Conservation (phyloP, 441 rosid species). For the Euphorbia neoarborescens region DNA sequence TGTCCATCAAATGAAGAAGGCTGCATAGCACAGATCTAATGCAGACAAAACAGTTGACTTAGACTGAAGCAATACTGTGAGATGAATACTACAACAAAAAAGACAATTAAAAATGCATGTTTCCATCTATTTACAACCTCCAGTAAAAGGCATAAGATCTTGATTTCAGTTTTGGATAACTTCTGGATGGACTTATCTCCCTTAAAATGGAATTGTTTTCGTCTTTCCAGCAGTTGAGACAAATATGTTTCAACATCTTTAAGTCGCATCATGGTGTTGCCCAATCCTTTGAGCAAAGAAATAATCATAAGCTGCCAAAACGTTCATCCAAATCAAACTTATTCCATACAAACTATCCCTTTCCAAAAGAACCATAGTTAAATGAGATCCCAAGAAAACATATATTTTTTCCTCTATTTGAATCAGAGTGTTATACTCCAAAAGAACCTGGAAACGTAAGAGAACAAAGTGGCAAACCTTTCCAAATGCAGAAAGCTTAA, state of each 20-base stretch:
- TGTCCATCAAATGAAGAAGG: constrained; percentile 34
- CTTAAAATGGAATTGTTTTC: constrained; percentile 39
- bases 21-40: constrained; percentile 38
- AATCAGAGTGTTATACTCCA: background rate
- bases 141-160: constrained; percentile 74
- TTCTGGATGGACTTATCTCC: constrained; percentile 38
- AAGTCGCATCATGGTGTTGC: constrained; percentile 42
- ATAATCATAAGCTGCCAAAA: constrained; percentile 65
- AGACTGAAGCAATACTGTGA: constrained; percentile 7
- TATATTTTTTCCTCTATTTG: background rate
- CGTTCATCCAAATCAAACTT: constrained; percentile 17
- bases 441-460: background rate
- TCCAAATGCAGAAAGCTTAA: constrained; percentile 58
- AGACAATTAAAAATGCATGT: background rate
- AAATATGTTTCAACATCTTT: constrained; percentile 55
- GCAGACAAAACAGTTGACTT: constrained; percentile 3
- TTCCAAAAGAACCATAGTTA: background rate
- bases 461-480: constrained; percentile 48
- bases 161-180: constrained; percentile 54
- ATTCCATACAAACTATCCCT: constrained; percentile 4
- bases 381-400: constrained; percentile 6
- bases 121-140: constrained; percentile 57
- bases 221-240: constrained; percentile 59
- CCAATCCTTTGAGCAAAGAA: constrained; percentile 75
- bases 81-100: background rate